phyloP scores from a whole-genome alignment of 2,329 filamentous ascomycete genomes.

The Penicillium decumbens region DNA sequence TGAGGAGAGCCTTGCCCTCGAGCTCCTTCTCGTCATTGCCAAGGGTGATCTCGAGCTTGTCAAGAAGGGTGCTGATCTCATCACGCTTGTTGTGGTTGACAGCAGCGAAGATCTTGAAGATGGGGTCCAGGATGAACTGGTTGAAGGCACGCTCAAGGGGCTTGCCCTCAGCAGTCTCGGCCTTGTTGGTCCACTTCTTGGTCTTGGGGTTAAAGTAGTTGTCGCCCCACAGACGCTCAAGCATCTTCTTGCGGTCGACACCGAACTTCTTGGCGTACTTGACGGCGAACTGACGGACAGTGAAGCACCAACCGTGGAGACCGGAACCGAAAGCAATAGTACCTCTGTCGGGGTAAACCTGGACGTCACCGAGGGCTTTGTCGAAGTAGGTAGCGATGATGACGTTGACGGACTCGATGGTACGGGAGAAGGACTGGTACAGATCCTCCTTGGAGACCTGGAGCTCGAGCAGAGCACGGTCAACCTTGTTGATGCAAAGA shows the following conservation, averaged over 20 bases:
- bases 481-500: conserved; percentile 99
- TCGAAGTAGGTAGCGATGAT: conserved; percentile 99
- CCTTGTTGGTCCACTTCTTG: conserved; percentile 98
- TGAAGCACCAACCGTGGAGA: conserved; percentile 99
- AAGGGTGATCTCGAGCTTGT: conserved; percentile 96
- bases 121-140: conserved; percentile 98
- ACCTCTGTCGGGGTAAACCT: conserved; percentile 96
- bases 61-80: conserved; percentile 72
- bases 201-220: conserved; percentile 99
- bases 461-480: conserved; percentile 97
- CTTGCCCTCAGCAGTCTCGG: conserved; percentile 78
- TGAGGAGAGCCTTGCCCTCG: conserved; percentile 96
- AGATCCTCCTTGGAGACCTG: conserved; percentile 98
- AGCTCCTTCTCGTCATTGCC: conserved; percentile 78
- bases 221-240: conserved; percentile 99
- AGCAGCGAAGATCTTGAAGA: conserved; percentile 96
- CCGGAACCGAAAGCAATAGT: conserved; percentile 98
- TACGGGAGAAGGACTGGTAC: conserved; percentile 99
- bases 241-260: conserved; percentile 99
- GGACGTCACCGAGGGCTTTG: conserved; percentile 93
- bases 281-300: conserved; percentile 91
- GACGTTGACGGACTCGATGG: conserved; percentile 99
- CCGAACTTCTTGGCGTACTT: conserved; percentile 99
- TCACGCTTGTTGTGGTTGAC: conserved; percentile 99
- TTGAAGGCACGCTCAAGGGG: conserved; percentile 96